phyloP scores from a whole-genome alignment of 2,329 filamentous ascomycete genomes.

The Talaromyces funiculosus region DNA sequence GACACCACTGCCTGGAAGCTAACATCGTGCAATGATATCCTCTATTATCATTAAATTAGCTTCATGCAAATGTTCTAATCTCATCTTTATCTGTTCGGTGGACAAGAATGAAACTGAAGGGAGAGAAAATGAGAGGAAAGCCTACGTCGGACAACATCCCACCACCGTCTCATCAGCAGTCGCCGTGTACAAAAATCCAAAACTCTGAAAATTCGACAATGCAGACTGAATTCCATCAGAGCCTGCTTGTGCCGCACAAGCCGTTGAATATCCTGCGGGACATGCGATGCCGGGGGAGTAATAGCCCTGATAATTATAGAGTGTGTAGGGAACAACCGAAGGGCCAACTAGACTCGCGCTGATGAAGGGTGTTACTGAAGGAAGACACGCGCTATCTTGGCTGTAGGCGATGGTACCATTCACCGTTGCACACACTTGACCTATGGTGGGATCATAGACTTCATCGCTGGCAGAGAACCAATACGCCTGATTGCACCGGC shows the following conservation, averaged over 20 bases:
- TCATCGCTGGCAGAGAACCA: neutral
- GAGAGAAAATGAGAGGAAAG: neutral
- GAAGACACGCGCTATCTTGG: neutral
- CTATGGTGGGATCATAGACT: neutral
- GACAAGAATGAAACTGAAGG: no score
- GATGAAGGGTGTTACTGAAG: neutral
- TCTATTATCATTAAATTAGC: neutral
- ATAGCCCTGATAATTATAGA: neutral
- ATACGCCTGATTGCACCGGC: neutral
- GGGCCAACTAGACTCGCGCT: neutral
- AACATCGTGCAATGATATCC: neutral
- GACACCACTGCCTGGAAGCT: neutral
- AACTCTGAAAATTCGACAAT: neutral
- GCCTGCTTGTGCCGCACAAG: neutral
- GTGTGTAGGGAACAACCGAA: neutral
- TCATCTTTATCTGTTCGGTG: no score
- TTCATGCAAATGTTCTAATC: no score
- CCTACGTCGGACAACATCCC: slow-evolving; percentile 10
- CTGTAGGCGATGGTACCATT: neutral
- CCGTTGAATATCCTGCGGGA: slow-evolving; percentile 6
- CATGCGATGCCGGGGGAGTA: slow-evolving; percentile 5
- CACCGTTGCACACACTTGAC: neutral
- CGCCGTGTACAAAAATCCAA: neutral
- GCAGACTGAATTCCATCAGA: neutral
- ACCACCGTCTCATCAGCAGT: neutral